phyloP scores from a whole-genome alignment of 2,329 filamentous ascomycete genomes.

The Orbilia oligospora region DNA sequence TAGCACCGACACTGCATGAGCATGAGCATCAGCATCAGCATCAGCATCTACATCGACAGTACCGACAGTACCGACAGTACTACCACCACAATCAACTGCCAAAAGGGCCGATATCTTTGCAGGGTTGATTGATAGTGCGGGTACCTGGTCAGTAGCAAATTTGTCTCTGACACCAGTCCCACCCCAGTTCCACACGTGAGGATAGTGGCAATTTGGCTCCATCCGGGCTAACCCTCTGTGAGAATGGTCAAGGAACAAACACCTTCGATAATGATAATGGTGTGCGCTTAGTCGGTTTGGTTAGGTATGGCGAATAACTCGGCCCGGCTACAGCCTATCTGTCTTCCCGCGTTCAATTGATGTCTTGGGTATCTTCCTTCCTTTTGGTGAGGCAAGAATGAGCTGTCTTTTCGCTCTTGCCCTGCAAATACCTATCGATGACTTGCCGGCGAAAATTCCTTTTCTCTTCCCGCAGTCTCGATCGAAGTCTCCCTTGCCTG shows the following conservation, averaged over 20 bases:
- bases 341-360: constrained; percentile 35
- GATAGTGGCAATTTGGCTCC: constrained; percentile 52
- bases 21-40: constrained; percentile 27
- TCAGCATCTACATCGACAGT: constrained; percentile 24
- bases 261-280: constrained; percentile 21
- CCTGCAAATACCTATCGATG: constrained; percentile 59
- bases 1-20: constrained; percentile 40
- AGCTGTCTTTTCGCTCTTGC: constrained; percentile 50
- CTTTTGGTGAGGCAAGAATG: constrained; percentile 39
- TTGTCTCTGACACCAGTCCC: constrained; percentile 39
- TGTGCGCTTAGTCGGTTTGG: constrained; percentile 36
- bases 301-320: constrained; percentile 48
- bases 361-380: constrained; percentile 49
- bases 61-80: neutral
- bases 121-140: constrained; percentile 46
- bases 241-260: constrained; percentile 34
- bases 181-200: constrained; percentile 59
- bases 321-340: constrained; percentile 56
- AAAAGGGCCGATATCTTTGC: constrained; percentile 34
- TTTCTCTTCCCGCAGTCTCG: constrained; percentile 26
- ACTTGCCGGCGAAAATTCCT: constrained; percentile 23
- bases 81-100: constrained; percentile 6
- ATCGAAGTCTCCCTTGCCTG: constrained; percentile 28
- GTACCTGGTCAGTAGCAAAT: constrained; percentile 20
- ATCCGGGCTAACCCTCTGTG: constrained; percentile 44